Evolutionary conservation across 2,329 filamentous ascomycete species (phyloP).

Genomic region (Cladobotryum protrusum): DNA sequence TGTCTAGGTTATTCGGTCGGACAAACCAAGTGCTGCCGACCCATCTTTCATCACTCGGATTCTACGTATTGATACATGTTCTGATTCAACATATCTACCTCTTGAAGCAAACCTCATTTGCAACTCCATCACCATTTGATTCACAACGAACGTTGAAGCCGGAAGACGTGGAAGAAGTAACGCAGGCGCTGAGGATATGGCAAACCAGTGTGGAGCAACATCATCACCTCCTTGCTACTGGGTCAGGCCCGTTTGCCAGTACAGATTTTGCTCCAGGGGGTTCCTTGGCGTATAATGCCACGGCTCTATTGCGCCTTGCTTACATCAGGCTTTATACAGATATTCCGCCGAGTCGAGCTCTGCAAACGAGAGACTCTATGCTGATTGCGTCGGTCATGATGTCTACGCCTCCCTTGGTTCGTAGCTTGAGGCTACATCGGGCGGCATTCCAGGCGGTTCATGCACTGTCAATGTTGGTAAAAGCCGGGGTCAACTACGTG

Average conservation of each 20-base stretch:
- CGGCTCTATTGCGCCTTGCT: conserved; percentile 52
- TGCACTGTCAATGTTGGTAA: conserved; percentile 60
- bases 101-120: conserved; percentile 56
- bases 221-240: conserved; percentile 44
- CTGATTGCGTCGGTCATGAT: conserved; percentile 56
- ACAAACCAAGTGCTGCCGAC: conserved; percentile 41
- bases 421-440: conserved; percentile 54
- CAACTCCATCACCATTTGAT: conserved; percentile 42
- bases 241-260: conserved; percentile 39
- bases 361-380: conserved; percentile 59
- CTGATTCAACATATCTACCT: conserved; percentile 68
- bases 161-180: conserved; percentile 52
- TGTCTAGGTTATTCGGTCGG: conserved; percentile 49
- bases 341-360: conserved; percentile 52
- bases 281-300: conserved; percentile 61
- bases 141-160: conserved; percentile 44
- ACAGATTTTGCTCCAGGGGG: conserved; percentile 50
- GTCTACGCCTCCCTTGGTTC: conserved; percentile 50
- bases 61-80: conserved; percentile 66
- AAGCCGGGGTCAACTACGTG: conserved; percentile 56
- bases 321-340: conserved; percentile 63
- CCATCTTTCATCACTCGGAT: conserved; percentile 55
- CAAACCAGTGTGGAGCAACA: conserved; percentile 53
- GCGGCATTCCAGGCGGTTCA: conserved; percentile 64
- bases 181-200: conserved; percentile 52